A percentile compares a stretch with the other conserved stretches of the same genome.
These are phyloP conservation scores for Thielaviopsis populi DNA, from an alignment of 2,329 filamentous ascomycete genomes.

Conservation along the genomic window DNA sequence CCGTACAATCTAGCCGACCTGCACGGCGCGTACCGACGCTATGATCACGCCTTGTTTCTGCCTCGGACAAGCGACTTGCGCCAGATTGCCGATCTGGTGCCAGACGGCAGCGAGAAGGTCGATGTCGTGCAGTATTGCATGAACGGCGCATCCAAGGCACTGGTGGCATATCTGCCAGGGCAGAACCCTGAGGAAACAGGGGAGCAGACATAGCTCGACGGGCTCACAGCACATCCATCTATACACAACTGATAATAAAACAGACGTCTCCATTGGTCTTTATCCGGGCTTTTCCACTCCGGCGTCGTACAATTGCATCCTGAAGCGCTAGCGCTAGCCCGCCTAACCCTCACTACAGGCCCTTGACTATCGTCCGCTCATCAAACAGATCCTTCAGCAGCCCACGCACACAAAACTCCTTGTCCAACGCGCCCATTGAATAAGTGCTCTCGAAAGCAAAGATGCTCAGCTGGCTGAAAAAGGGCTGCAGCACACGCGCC, in stretches of 20 bases:
- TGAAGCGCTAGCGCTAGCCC: neutral
- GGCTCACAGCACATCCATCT: neutral
- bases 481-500: slow-evolving; percentile 65
- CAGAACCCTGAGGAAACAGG: neutral
- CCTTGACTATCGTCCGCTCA: slow-evolving; percentile 52
- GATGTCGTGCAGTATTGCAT: slow-evolving; percentile 84
- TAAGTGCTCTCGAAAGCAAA: slow-evolving; percentile 88
- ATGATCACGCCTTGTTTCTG: slow-evolving; percentile 60
- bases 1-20: slow-evolving; percentile 61
- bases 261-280: neutral
- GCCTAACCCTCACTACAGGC: slow-evolving; percentile 28
- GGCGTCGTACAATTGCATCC: neutral
- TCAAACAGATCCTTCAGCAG: slow-evolving; percentile 66
- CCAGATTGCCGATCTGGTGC: slow-evolving; percentile 51
- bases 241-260: neutral
- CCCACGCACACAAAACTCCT: slow-evolving; percentile 45
- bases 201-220: neutral
- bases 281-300: neutral
- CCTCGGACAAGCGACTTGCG: slow-evolving; percentile 72
- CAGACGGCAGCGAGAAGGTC: slow-evolving; percentile 36
- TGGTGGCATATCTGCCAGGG: slow-evolving; percentile 45
- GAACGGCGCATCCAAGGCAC: slow-evolving; percentile 71
- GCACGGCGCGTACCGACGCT: slow-evolving; percentile 43
- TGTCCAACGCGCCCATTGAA: slow-evolving; percentile 57
- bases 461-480: slow-evolving; percentile 85